Evolutionary conservation across 805 yeast species (phyloP).

Genomic region (Wickerhamomyces rabaulensis): DNA sequence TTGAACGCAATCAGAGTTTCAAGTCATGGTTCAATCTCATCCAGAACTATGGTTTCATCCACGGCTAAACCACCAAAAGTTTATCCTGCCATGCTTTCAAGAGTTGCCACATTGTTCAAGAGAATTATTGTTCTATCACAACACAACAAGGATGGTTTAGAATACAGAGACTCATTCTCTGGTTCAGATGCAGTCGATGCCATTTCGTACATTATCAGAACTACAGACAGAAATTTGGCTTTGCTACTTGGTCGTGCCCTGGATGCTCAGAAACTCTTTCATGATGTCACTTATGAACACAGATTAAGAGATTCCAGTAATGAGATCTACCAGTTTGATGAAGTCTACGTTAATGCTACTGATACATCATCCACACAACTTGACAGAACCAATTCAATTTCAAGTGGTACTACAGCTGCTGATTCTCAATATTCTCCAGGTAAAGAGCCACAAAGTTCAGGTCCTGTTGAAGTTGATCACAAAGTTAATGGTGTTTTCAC

Average conservation of each 20-base stretch:
- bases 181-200: slow-evolving; percentile 92
- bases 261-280: slow-evolving; percentile 91
- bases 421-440: slow-evolving; percentile 3
- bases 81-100: slow-evolving; percentile 84
- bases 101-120: slow-evolving; percentile 75
- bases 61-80: slow-evolving; percentile 53
- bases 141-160: slow-evolving; percentile 83
- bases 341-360: slow-evolving; percentile 39
- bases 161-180: slow-evolving; percentile 88
- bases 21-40: slow-evolving; percentile 18
- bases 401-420: slow-evolving; percentile 17
- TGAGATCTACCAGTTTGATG: slow-evolving; percentile 84
- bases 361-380: slow-evolving; percentile 20
- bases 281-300: slow-evolving; percentile 94
- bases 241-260: slow-evolving; percentile 82
- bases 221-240: slow-evolving; percentile 89
- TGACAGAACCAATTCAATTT: slow-evolving; percentile 25
- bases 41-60: slow-evolving; percentile 44
- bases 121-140: slow-evolving; percentile 67
- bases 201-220: slow-evolving; percentile 79
- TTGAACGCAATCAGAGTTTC: slow-evolving; percentile 20
- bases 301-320: slow-evolving; percentile 79
- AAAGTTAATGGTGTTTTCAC: slow-evolving; percentile 88
- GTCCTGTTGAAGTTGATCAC: slow-evolving; percentile 21
- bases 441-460: slow-evolving; percentile 5